Evolutionary conservation across 176 grass and related monocot genomes (phyloP).

Genomic region (Aegilops speltoides): DNA sequence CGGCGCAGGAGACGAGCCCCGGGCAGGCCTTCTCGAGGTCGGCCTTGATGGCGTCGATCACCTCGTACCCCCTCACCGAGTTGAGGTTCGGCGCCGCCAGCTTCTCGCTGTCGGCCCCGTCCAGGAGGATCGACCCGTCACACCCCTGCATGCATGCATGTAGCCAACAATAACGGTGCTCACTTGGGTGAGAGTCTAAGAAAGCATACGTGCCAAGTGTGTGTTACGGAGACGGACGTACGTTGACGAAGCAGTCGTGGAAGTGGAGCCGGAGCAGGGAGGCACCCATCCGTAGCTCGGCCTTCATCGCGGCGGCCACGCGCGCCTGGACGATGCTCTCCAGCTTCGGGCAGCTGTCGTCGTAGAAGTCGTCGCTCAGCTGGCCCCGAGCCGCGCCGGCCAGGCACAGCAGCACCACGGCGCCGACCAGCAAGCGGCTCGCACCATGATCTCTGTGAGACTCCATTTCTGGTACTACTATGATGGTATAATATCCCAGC

Average conservation of each 20-base stretch:
- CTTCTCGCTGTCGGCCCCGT: conserved; percentile 67
- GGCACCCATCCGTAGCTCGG: conserved; percentile 63
- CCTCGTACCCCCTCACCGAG: conserved; percentile 69
- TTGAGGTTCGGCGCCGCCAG: conserved; percentile 60
- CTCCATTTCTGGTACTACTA: neutral
- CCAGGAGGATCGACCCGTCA: conserved; percentile 76
- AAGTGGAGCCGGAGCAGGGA: conserved; percentile 86
- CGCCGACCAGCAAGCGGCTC: neutral
- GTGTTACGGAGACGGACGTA: neutral
- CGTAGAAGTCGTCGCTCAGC: conserved; percentile 58
- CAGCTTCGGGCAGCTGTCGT: conserved; percentile 51
- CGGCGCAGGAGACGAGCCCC: conserved; percentile 69
- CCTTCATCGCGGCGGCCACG: conserved; percentile 44
- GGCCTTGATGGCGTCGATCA: conserved; percentile 73
- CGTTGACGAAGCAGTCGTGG: conserved; percentile 95
- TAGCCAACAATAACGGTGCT: neutral
- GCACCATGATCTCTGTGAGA: neutral
- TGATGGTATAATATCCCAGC: neutral
- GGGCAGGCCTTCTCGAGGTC: conserved; percentile 62
- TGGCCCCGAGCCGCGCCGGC: conserved; percentile 37
- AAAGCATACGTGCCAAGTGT: neutral
- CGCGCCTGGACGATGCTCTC: conserved; percentile 40
- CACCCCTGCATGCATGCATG: conserved; percentile 51
- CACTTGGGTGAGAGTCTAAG: neutral
- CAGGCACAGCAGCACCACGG: conserved; percentile 36